phyloP scores from a whole-genome alignment of 1,284 basidiomycete species.

The Malassezia cuniculi region DNA sequence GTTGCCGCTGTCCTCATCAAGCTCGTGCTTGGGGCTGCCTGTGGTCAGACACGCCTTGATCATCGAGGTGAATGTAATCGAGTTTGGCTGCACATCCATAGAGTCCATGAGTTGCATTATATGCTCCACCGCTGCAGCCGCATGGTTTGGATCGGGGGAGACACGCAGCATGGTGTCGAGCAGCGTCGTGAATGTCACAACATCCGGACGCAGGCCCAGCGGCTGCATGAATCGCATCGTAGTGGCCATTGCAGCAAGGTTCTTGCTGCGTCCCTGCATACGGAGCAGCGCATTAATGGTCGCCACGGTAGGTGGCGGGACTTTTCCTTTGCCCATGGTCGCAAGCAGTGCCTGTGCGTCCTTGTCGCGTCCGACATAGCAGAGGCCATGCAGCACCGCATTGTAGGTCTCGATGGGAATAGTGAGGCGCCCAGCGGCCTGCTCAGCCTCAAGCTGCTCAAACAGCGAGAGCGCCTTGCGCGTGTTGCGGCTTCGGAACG shows the following conservation, averaged over 20 bases:
- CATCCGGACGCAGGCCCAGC: slow-evolving; percentile 21
- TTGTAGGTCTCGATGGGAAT: slow-evolving; percentile 29
- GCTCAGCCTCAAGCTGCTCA: slow-evolving; percentile 9
- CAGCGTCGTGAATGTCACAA: slow-evolving; percentile 33
- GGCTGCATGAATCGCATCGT: slow-evolving; percentile 18
- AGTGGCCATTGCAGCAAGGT: slow-evolving; percentile 17
- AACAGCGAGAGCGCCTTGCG: slow-evolving; percentile 22
- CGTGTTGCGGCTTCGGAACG: slow-evolving; percentile 14
- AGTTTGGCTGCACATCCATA: slow-evolving; percentile 24
- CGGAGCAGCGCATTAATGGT: slow-evolving; percentile 35
- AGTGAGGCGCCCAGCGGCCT: slow-evolving; percentile 5
- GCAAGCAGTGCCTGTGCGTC: slow-evolving; percentile 19
- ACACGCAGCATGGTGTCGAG: slow-evolving; percentile 29
- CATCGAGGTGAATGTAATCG: slow-evolving; percentile 31
- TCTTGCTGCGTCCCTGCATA: slow-evolving; percentile 17
- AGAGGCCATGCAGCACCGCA: slow-evolving; percentile 26
- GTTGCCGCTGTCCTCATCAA: neutral
- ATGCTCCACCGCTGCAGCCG: slow-evolving; percentile 15
- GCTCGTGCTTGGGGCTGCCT: slow-evolving; percentile 1
- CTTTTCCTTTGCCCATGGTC: slow-evolving; percentile 19
- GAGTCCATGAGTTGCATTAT: slow-evolving; percentile 25
- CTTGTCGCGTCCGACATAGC: slow-evolving; percentile 5
- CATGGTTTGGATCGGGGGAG: slow-evolving; percentile 14
- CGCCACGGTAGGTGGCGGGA: slow-evolving; percentile 24
- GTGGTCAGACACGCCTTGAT: slow-evolving; percentile 28